Evolutionary conservation across 2,329 filamentous ascomycete genomes (phyloP).

Genomic region (Colletotrichum sp.): DNA sequence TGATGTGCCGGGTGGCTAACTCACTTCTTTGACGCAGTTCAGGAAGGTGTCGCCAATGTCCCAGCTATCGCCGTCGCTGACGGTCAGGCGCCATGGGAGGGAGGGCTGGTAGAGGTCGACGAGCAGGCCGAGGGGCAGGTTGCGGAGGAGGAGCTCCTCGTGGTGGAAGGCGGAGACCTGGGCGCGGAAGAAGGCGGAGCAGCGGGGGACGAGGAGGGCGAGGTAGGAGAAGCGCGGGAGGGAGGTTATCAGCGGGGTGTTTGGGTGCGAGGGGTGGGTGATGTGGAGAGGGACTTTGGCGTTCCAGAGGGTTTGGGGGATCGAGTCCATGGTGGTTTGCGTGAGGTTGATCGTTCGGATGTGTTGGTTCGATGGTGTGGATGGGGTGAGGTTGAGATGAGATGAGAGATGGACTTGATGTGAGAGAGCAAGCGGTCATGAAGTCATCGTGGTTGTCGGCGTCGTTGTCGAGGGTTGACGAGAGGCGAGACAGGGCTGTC

Average conservation of each 20-base stretch:
- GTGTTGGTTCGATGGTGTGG: not conserved
- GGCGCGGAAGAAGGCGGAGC: constrained; percentile 56
- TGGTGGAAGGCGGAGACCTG: constrained; percentile 66
- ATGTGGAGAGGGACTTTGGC: constrained; percentile 60
- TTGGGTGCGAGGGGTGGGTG: constrained; percentile 52
- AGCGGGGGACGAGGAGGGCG: constrained; percentile 60
- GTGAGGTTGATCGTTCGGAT: not conserved
- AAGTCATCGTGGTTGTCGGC: not conserved
- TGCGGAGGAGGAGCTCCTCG: constrained; percentile 57
- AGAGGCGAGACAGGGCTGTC: not conserved
- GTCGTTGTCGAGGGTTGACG: not conserved
- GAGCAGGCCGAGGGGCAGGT: constrained; percentile 59
- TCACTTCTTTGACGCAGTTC: constrained; percentile 68
- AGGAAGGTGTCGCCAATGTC: constrained; percentile 68
- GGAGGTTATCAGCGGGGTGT: constrained; percentile 56
- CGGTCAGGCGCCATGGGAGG: constrained; percentile 61
- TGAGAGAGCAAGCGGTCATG: not conserved
- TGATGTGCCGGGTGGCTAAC: constrained; percentile 15
- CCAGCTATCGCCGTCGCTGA: constrained; percentile 61
- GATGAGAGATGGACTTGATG: not conserved
- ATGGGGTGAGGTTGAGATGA: not conserved
- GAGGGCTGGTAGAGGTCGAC: constrained; percentile 61
- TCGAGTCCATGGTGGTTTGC: constrained; percentile 23
- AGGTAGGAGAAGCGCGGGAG: constrained; percentile 66
- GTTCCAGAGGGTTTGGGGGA: constrained; percentile 58